phyloP scores from a whole-genome alignment of 768 basidiomycete genomes.

The Heimioporus sp. region DNA sequence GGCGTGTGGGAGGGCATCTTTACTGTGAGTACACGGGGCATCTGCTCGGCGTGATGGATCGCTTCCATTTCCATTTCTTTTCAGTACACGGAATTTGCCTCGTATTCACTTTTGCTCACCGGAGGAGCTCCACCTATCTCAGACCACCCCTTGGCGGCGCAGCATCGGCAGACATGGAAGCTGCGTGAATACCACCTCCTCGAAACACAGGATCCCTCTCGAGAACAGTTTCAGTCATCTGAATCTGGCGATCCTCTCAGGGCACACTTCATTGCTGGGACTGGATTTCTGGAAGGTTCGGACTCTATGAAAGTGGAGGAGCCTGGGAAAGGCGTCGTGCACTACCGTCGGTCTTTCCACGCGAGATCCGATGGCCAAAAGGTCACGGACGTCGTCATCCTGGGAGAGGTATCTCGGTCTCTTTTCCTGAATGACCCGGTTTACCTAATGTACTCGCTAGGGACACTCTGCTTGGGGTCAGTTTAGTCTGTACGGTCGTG shows the following conservation, averaged over 20 bases:
- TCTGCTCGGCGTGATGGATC: not conserved
- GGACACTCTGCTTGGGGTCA: conserved; percentile 93
- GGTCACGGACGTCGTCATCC: conserved; percentile 58
- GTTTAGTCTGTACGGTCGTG: conserved; percentile 74
- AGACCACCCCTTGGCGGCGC: conserved; percentile 72
- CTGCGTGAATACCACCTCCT: conserved; percentile 71
- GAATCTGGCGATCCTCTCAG: conserved; percentile 59
- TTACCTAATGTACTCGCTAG: conserved; percentile 35
- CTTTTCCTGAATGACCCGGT: not conserved
- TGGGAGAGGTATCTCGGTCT: conserved; percentile 59
- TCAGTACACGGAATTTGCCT: conserved; percentile 82
- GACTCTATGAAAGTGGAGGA: conserved; percentile 50
- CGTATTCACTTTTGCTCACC: conserved; percentile 74
- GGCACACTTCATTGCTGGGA: conserved; percentile 58
- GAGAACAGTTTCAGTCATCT: conserved; percentile 33
- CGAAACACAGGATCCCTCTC: conserved; percentile 24
- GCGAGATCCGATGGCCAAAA: conserved; percentile 31
- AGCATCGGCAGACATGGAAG: conserved; percentile 90
- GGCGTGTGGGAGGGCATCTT: conserved; percentile 83
- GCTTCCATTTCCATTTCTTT: not conserved
- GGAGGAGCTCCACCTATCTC: conserved; percentile 64
- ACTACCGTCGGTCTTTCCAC: conserved; percentile 27
- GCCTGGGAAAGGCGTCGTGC: conserved; percentile 34
- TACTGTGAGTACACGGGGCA: conserved; percentile 47
- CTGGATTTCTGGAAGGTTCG: conserved; percentile 45